phyloP scores from a whole-genome alignment of 495 filamentous ascomycete species.

The Cairneyella variabilis region DNA sequence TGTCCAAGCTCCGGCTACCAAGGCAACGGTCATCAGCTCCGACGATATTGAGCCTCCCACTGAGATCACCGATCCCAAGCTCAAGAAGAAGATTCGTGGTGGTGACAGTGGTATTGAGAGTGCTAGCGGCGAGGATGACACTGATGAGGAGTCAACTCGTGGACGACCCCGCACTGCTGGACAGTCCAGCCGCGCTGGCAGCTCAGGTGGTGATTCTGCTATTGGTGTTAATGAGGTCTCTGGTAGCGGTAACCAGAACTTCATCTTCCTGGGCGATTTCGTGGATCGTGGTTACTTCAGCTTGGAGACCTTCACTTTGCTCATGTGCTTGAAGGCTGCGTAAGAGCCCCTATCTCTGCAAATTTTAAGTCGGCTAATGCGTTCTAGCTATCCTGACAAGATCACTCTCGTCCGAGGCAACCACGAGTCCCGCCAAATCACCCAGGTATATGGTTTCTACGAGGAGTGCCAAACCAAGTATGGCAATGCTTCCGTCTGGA shows the following conservation, averaged over 20 bases:
- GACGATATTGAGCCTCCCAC: slow-evolving; percentile 85
- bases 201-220: slow-evolving; percentile 33
- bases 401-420: slow-evolving; percentile 96
- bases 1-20: slow-evolving; percentile 53
- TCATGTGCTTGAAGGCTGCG: slow-evolving; percentile 97
- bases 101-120: slow-evolving; percentile 38
- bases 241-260: slow-evolving; percentile 72
- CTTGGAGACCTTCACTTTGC: slow-evolving; percentile 89
- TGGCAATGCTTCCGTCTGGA: slow-evolving; percentile 97
- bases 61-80: slow-evolving; percentile 77
- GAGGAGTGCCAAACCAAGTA: slow-evolving; percentile 98
- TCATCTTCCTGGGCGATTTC: slow-evolving; percentile 95
- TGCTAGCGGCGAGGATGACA: slow-evolving; percentile 42
- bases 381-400: slow-evolving; percentile 78
- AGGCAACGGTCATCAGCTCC: slow-evolving; percentile 62
- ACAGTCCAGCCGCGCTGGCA: slow-evolving; percentile 32
- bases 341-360: slow-evolving; percentile 40
- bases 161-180: slow-evolving; percentile 39
- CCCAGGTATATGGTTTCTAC: slow-evolving; percentile 98
- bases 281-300: slow-evolving; percentile 98
- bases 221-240: slow-evolving; percentile 41
- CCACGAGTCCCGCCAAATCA: slow-evolving; percentile 97
- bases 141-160: slow-evolving; percentile 47
- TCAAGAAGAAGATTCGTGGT: slow-evolving; percentile 72
- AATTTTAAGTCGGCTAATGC: slow-evolving; percentile 2